Percentiles rank a stretch among this genome's conserved stretches.
These are phyloP conservation scores for Hortaea sp. DNA, from an alignment of 2,329 filamentous ascomycete genomes.

Conservation along the genomic window DNA sequence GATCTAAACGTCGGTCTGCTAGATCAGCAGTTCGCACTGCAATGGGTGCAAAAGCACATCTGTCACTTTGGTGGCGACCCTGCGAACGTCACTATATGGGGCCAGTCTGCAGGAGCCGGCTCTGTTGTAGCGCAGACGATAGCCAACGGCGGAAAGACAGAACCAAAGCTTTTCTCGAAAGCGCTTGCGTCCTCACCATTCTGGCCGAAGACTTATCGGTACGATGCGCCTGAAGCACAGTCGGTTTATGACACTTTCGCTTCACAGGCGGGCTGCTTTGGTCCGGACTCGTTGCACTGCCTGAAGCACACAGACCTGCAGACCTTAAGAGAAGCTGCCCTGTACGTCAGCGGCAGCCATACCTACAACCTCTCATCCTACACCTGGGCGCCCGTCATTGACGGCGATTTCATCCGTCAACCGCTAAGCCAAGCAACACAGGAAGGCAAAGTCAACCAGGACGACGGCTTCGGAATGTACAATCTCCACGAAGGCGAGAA, in stretches of 20 bases:
- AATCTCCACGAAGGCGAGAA: conserved; percentile 55
- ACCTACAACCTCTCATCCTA: conserved; percentile 48
- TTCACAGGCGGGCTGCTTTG: conserved; percentile 39
- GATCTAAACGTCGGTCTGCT: conserved; percentile 26
- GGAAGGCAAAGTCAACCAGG: conserved; percentile 33
- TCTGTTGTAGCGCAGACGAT: conserved; percentile 42
- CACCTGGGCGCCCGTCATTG: conserved; percentile 53
- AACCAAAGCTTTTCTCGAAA: conserved; percentile 38
- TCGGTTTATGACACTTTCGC: conserved; percentile 40
- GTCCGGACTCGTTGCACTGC: conserved; percentile 41
- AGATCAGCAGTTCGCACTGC: conserved; percentile 26
- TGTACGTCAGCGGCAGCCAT: conserved; percentile 39
- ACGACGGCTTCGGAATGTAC: conserved; percentile 45
- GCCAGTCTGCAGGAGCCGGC: conserved; percentile 30
- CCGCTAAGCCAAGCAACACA: conserved; percentile 37
- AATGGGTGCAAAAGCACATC: conserved; percentile 30
- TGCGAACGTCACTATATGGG: conserved; percentile 25
- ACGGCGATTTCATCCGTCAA: conserved; percentile 42
- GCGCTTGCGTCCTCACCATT: conserved; percentile 46
- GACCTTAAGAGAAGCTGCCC: conserved; percentile 41
- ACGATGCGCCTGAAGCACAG: conserved; percentile 43
- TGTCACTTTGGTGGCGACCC: conserved; percentile 27
- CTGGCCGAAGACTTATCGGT: conserved; percentile 49
- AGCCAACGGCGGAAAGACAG: conserved; percentile 39
- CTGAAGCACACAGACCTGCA: conserved; percentile 47